Conservation (phyloP, 208 protist genomes). For the Leishmania mexicana region DNA sequence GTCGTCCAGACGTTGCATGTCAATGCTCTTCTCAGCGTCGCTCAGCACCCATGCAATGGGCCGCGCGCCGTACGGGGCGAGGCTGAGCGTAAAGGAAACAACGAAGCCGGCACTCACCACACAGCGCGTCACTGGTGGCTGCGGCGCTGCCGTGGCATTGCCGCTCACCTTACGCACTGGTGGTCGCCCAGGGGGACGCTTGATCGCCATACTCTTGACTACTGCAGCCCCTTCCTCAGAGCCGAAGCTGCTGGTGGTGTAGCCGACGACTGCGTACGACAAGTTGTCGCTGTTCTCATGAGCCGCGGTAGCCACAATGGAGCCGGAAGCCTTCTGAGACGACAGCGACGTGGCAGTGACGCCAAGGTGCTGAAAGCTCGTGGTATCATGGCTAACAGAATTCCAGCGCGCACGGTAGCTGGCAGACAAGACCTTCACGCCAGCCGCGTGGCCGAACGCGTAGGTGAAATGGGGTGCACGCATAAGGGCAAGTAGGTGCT, state of each 20-base stretch:
- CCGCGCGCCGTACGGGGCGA: conserved; percentile 54
- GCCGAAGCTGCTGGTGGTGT: conserved; percentile 9
- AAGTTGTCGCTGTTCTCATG: neutral
- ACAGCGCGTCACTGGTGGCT: conserved; percentile 22
- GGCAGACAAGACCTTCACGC: conserved; percentile 33
- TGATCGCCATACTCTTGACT: neutral
- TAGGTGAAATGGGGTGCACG: conserved; percentile 27
- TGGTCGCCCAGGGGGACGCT: conserved; percentile 11
- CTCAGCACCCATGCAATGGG: conserved; percentile 58
- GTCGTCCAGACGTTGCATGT: conserved; percentile 12
- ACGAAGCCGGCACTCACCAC: neutral
- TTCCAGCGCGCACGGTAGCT: conserved; percentile 12
- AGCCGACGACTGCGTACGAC: neutral
- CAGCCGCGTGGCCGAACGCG: conserved; percentile 35
- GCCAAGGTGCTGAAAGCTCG: neutral
- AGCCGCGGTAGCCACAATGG: neutral
- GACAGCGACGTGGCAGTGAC: neutral
- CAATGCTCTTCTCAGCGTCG: conserved; percentile 8
- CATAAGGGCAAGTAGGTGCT: conserved; percentile 25
- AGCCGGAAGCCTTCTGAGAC: neutral
- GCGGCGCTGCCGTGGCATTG: neutral
- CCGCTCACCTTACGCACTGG: conserved; percentile 13
- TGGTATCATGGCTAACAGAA: neutral
- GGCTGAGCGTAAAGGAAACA: conserved; percentile 16
- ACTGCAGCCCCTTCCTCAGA: neutral